A percentile compares a stretch with the other conserved stretches of the same genome.
Conservation (phyloP, 1,284 basidiomycete genomes). For the Leccinum pallidistipes region DNA sequence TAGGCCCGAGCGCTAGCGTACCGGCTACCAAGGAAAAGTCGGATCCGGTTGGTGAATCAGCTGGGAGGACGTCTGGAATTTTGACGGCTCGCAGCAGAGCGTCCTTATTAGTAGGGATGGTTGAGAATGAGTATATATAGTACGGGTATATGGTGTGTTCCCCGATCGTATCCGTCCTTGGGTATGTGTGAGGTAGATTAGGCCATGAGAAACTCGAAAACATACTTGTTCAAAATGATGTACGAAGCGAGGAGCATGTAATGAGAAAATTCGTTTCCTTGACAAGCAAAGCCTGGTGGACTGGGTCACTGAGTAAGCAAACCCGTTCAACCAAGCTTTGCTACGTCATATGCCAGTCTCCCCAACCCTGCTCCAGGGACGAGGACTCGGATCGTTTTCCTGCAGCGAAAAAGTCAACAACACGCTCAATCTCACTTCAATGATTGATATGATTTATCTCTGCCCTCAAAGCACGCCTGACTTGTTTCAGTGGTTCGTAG, state of each 20-base stretch:
- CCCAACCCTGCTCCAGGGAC: conserved; percentile 89
- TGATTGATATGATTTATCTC: conserved; percentile 48
- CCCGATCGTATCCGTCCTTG: conserved; percentile 64
- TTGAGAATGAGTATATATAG: conserved; percentile 89
- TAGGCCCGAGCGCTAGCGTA: conserved; percentile 25
- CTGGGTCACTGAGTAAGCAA: neutral
- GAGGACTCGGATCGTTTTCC: conserved; percentile 66
- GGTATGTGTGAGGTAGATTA: neutral
- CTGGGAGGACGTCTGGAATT: conserved; percentile 85
- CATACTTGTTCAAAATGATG: conserved; percentile 77
- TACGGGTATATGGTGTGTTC: conserved; percentile 84
- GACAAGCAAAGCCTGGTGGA: conserved; percentile 73
- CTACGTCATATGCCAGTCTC: conserved; percentile 84
- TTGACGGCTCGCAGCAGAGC: conserved; percentile 66
- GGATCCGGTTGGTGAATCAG: conserved; percentile 59
- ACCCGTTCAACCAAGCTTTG: conserved; percentile 61
- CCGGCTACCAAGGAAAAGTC: conserved; percentile 87
- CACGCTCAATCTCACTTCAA: neutral
- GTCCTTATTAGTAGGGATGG: conserved; percentile 57
- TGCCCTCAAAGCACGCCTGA: conserved; percentile 61
- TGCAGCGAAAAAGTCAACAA: conserved; percentile 26
- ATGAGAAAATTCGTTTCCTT: conserved; percentile 93
- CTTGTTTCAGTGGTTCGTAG: conserved; percentile 80
- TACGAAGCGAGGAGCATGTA: conserved; percentile 89
- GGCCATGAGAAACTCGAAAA: neutral